phyloP scores from a whole-genome alignment of 2,329 filamentous ascomycete genomes.

The Aspergillus sp. region DNA sequence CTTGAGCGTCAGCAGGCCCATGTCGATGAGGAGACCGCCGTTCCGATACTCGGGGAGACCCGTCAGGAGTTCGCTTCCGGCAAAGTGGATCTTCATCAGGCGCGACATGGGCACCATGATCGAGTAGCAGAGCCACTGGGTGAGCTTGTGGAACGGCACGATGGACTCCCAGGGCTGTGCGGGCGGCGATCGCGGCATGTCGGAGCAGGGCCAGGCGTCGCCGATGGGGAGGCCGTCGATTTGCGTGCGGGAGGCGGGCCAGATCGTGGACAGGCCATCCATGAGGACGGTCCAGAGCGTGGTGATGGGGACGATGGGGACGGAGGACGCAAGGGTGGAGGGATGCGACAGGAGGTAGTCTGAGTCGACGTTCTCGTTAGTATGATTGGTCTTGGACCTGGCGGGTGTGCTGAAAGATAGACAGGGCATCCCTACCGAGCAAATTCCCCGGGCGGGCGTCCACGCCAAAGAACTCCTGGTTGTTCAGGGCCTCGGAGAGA shows the following conservation, averaged over 20 bases:
- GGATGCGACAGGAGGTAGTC: conserved; percentile 93
- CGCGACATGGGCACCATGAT: conserved; percentile 88
- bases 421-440: conserved; percentile 63
- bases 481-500: conserved; percentile 73
- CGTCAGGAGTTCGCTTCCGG: conserved; percentile 77
- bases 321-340: conserved; percentile 82
- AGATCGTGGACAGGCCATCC: conserved; percentile 81
- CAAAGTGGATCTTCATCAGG: conserved; percentile 76
- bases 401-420: background rate
- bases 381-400: background rate
- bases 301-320: conserved; percentile 80
- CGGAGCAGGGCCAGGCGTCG: conserved; percentile 88
- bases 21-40: conserved; percentile 81
- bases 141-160: conserved; percentile 89
- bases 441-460: conserved; percentile 89
- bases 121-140: conserved; percentile 92
- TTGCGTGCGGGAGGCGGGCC: conserved; percentile 81
- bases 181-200: conserved; percentile 70
- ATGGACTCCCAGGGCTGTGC: conserved; percentile 74
- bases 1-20: conserved; percentile 77
- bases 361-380: conserved; percentile 34
- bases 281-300: conserved; percentile 90
- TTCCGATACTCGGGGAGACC: conserved; percentile 91
- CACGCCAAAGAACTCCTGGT: conserved; percentile 78
- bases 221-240: conserved; percentile 85